Conservation (phyloP, 1,139 yeast genomes). For the Sugiyamaella paludigena region DNA sequence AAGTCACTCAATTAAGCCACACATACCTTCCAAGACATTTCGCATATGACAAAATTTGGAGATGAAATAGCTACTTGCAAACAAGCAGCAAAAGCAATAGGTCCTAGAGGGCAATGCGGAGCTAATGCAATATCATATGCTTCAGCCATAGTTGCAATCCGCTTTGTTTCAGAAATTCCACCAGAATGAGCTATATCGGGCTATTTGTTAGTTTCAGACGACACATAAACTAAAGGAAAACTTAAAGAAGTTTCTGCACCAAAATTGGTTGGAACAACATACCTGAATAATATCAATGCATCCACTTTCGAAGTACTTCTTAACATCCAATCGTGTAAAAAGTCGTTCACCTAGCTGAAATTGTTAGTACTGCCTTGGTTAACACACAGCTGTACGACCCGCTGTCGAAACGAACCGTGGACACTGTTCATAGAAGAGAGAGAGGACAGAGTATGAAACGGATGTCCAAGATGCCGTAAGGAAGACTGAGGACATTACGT, state of each 20-base stretch:
- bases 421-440: too few relatives aligned
- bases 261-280: too few relatives aligned
- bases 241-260: too few relatives aligned
- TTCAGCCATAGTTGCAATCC: slow-evolving; percentile 36
- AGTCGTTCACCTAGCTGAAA: slow-evolving; percentile 32
- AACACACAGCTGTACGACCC: too few relatives aligned
- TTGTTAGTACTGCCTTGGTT: too few relatives aligned
- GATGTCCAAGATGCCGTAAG: too few relatives aligned
- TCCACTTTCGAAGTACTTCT: slow-evolving; percentile 33
- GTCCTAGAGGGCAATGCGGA: slow-evolving; percentile 38
- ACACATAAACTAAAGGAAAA: too few relatives aligned
- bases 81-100: slow-evolving; percentile 36
- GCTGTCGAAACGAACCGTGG: too few relatives aligned
- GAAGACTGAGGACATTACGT: too few relatives aligned
- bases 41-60: slow-evolving; percentile 33
- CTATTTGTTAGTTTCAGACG: slow-evolving; percentile 16
- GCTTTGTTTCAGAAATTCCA: slow-evolving; percentile 34
- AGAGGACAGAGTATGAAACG: too few relatives aligned
- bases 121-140: slow-evolving; percentile 36
- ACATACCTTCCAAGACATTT: slow-evolving; percentile 28
- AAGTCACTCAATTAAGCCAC: neutral
- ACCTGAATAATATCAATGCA: slow-evolving; percentile 33
- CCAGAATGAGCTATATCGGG: slow-evolving; percentile 37
- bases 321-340: slow-evolving; percentile 32
- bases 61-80: slow-evolving; percentile 32